phyloP scores from a whole-genome alignment of 2,329 filamentous ascomycete species.

The Colletotrichum chrysophilum region DNA sequence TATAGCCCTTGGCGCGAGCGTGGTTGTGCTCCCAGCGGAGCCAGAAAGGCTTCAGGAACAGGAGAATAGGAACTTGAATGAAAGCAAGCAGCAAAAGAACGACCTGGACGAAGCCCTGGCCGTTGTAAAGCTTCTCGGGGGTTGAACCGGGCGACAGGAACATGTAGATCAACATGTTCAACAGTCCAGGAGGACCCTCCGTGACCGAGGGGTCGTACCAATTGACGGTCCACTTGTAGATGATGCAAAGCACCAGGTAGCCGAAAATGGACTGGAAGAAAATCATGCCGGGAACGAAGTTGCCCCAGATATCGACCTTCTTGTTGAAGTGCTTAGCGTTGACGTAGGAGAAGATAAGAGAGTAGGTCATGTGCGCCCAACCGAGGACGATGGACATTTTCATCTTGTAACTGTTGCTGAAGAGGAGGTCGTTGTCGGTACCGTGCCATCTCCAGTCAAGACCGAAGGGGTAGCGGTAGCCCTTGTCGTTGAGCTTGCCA shows the following conservation, averaged over 20 bases:
- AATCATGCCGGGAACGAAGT: slow-evolving; percentile 97
- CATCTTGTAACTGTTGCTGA: slow-evolving; percentile 99
- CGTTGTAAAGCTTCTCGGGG: slow-evolving; percentile 72
- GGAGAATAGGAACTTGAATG: slow-evolving; percentile 83
- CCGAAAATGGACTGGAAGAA: slow-evolving; percentile 99
- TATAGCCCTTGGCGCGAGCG: slow-evolving; percentile 86
- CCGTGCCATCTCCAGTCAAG: slow-evolving; percentile 97
- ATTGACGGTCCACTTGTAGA: slow-evolving; percentile 97
- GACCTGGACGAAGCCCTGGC: slow-evolving; percentile 79
- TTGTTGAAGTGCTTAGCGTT: slow-evolving; percentile 96
- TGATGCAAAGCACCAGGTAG: slow-evolving; percentile 89
- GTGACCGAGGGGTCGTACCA: slow-evolving; percentile 70
- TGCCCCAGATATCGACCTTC: slow-evolving; percentile 94
- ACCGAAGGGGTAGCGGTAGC: slow-evolving; percentile 93
- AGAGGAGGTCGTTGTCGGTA: slow-evolving; percentile 92
- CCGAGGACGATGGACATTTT: slow-evolving; percentile 98
- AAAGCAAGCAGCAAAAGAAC: slow-evolving; percentile 83
- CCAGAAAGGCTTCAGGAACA: slow-evolving; percentile 96
- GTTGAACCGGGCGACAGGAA: slow-evolving; percentile 82
- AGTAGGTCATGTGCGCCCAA: slow-evolving; percentile 99
- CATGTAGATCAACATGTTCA: slow-evolving; percentile 99
- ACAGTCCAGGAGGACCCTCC: slow-evolving; percentile 78
- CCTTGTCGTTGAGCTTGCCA: slow-evolving; percentile 68
- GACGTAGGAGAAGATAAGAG: slow-evolving; percentile 88
- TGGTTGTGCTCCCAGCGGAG: slow-evolving; percentile 93